Evolutionary conservation across 1,139 yeast species (phyloP), one percentile per base, ranked within the genome.

Genomic region (Suhomyces bribrorum): DNA sequence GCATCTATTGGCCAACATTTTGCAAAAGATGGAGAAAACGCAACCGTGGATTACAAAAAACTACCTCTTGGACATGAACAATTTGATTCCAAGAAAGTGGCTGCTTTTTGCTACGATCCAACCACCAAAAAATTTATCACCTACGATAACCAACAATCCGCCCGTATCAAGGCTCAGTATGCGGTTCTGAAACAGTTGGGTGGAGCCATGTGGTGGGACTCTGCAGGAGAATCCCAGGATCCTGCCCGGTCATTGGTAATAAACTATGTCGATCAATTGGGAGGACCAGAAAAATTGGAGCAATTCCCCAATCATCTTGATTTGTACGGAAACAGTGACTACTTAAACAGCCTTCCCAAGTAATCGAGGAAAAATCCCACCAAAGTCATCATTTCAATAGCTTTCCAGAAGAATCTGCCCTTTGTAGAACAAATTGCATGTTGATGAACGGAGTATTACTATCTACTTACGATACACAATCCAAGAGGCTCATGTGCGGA

Each of bases 141-240:
- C 1, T 90, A 84, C 58, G 98, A 92, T 56, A 83, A 78, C 46
- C 66, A 65, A 0, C 66, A 69, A 8, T 73, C 84, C 1, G 77
- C 77, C 1, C 53, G 60, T 7, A 54, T 57, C 18, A 92, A 92
- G 56, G 90, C 89, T 0, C 54, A 64, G 22, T 89, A 78, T 50
- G 78, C 83, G 7, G 50, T 47, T 18, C 53, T 61, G 32, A 63
- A 67, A 5, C 53, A 64, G 0, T 64, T 88, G 7, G 95, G 83
- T 0, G 97, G 97, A 1, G 96, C 87, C 0, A 82, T 92, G 81
- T 89, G 88, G 83, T 92, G 97, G 97, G 96, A 89, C 53, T 83
- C 95, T 0, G 73, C 83, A 38, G 96, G 95, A 0, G 96, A 88
- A 53, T 17, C 31, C 6, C 27, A 39, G 1, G 53, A 63, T 22